Conservation (phyloP, 441 rosid species). For the Bocquillonia castaneifolia region DNA sequence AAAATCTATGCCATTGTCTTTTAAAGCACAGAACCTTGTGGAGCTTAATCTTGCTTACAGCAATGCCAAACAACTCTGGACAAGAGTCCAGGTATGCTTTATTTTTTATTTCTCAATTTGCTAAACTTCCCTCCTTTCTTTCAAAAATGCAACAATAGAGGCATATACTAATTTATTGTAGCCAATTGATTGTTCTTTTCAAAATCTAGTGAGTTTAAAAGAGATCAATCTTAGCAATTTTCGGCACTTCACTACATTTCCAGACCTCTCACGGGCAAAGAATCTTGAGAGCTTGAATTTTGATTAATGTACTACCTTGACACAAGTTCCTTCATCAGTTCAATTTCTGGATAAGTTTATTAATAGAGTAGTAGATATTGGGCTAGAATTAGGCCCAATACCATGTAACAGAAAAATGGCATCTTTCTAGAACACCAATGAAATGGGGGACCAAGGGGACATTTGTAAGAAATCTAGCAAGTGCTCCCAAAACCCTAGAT, state of each 20-base stretch:
- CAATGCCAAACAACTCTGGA: slow-evolving; percentile 23
- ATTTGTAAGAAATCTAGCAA: too few relatives aligned
- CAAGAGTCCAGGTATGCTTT: slow-evolving; percentile 19
- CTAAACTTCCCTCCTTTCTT: neutral
- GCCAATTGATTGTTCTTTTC: neutral
- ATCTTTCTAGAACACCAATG: too few relatives aligned
- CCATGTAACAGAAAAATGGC: too few relatives aligned
- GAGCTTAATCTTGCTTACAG: slow-evolving; percentile 21
- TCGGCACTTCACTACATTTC: slow-evolving; percentile 8
- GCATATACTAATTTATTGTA: neutral
- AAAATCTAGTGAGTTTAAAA: slow-evolving; percentile 22
- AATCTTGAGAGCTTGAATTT: slow-evolving; percentile 19
- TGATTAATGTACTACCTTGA: slow-evolving; percentile 15
- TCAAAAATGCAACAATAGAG: too few relatives aligned
- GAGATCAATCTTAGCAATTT: slow-evolving; percentile 11
- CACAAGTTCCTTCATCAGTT: slow-evolving; percentile 28
- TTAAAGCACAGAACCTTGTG: slow-evolving; percentile 18
- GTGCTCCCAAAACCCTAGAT: too few relatives aligned
- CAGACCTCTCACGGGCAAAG: slow-evolving; percentile 19
- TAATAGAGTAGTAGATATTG: too few relatives aligned
- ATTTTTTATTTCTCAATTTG: neutral
- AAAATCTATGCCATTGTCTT: slow-evolving; percentile 16
- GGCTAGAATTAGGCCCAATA: too few relatives aligned
- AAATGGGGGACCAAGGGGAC: too few relatives aligned
- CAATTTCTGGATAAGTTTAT: too few relatives aligned